Conservation (phyloP, 2,329 filamentous ascomycete species). For the Colletotrichum paranaense region DNA sequence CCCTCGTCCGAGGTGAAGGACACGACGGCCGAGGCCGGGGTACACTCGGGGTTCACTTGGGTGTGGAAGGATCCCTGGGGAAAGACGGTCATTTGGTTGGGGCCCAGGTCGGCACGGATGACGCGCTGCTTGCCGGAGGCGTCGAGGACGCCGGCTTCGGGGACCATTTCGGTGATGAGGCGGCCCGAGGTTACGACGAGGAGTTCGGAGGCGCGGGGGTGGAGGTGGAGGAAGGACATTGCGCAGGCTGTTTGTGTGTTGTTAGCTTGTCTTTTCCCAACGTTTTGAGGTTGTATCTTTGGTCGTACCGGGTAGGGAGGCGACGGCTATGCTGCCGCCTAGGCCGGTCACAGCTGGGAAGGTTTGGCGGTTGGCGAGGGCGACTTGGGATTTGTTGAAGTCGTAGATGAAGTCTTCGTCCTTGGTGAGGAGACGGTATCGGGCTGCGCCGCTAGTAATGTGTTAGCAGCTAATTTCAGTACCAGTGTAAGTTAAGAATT, state of each 20-base stretch:
- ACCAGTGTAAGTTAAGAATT: neutral
- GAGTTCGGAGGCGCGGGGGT: conserved; percentile 57
- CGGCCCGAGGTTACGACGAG: conserved; percentile 54
- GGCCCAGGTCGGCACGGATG: neutral
- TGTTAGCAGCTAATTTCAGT: neutral
- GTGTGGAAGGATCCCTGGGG: neutral
- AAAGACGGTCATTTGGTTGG: neutral
- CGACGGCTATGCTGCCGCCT: neutral
- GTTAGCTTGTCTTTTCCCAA: neutral
- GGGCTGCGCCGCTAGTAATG: neutral
- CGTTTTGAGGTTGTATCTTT: too few relatives aligned
- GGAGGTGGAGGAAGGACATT: conserved; percentile 64
- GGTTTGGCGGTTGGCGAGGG: neutral
- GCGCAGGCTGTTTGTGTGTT: conserved; percentile 50
- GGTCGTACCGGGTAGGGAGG: neutral
- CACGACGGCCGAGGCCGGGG: neutral
- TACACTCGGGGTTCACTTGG: neutral
- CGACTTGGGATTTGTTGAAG: neutral
- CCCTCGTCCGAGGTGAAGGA: neutral
- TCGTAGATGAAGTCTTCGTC: neutral
- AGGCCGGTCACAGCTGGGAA: neutral
- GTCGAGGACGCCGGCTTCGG: conserved; percentile 58
- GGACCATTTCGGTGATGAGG: conserved; percentile 54
- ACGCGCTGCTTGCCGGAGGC: conserved; percentile 11
- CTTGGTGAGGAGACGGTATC: neutral